These are phyloP conservation scores for Cystobasidium tubakii DNA, from an alignment of 768 basidiomycete genomes.

Conservation along the genomic window DNA sequence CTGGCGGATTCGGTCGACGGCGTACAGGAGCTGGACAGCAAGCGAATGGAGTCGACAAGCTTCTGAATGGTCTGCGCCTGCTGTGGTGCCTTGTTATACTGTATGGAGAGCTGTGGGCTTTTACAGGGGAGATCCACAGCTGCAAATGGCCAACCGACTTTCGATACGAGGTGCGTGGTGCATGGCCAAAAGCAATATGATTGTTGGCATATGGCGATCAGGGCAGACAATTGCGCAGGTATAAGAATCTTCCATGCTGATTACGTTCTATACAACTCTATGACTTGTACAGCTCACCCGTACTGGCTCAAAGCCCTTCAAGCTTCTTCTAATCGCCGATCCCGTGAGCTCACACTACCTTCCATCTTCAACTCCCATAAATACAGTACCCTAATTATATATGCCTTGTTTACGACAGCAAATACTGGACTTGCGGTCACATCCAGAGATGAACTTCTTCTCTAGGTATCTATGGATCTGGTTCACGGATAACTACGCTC, in stretches of 20 bases:
- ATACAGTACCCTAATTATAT: no score
- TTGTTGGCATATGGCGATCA: background rate
- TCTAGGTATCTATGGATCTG: background rate
- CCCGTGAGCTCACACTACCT: background rate
- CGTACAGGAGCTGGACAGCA: background rate
- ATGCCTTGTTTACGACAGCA: no score
- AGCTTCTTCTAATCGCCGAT: constrained; percentile 27
- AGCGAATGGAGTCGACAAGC: background rate
- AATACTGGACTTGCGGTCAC: constrained; percentile 28
- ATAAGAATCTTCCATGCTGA: no score
- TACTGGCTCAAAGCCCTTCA: constrained; percentile 33
- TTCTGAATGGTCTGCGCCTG: background rate
- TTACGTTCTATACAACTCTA: background rate
- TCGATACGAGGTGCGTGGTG: constrained; percentile 25
- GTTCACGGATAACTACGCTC: constrained; percentile 26
- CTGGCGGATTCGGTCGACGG: background rate
- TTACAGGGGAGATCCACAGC: background rate
- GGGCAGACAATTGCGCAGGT: background rate
- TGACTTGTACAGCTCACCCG: constrained; percentile 22
- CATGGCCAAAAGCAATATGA: background rate
- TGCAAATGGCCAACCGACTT: constrained; percentile 23
- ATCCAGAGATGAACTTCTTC: constrained; percentile 3
- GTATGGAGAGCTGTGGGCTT: constrained; percentile 23
- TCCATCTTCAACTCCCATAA: no score
- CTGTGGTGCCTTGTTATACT: constrained; percentile 7